These are phyloP conservation scores for Calonectria honghensis DNA, from an alignment of 2,329 filamentous ascomycete species.

Conservation along the genomic window DNA sequence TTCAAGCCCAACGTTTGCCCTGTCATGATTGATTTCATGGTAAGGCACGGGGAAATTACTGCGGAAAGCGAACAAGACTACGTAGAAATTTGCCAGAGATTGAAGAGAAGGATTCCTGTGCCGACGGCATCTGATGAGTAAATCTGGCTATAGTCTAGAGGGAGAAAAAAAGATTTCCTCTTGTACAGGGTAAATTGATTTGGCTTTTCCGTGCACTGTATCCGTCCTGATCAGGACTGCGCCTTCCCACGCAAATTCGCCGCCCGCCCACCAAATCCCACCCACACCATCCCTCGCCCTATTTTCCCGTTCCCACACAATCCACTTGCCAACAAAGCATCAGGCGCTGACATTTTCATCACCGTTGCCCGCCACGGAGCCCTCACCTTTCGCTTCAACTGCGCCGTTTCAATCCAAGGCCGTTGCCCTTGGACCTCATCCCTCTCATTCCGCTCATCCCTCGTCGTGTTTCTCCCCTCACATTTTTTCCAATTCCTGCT, in stretches of 20 bases:
- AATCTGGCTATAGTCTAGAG: not conserved
- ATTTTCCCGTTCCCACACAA: slow-evolving; percentile 38
- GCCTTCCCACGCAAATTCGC: slow-evolving; percentile 30
- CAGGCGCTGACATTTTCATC: slow-evolving; percentile 15
- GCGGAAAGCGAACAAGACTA: slow-evolving; percentile 83
- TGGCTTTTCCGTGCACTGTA: slow-evolving; percentile 26
- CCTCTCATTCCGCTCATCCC: not conserved
- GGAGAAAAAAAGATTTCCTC: not conserved
- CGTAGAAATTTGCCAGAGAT: slow-evolving; percentile 76
- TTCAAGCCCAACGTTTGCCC: slow-evolving; percentile 91
- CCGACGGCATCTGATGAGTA: slow-evolving; percentile 55
- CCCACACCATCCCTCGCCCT: slow-evolving; percentile 28
- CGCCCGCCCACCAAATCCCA: slow-evolving; percentile 15
- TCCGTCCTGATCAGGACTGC: slow-evolving; percentile 18
- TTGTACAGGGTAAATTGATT: slow-evolving; percentile 20
- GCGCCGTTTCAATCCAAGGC: not conserved
- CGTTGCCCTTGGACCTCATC: not conserved
- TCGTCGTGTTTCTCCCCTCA: slow-evolving; percentile 1
- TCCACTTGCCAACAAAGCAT: slow-evolving; percentile 34
- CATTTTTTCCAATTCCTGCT: not conserved
- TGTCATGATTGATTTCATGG: slow-evolving; percentile 87
- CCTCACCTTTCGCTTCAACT: not conserved
- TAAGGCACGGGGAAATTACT: slow-evolving; percentile 84
- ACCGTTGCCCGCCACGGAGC: slow-evolving; percentile 5
- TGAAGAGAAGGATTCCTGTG: slow-evolving; percentile 67